Base-by-base conservation (phyloP, 2,329 filamentous ascomycete species). In the Trichophyton verrucosum region DNA sequence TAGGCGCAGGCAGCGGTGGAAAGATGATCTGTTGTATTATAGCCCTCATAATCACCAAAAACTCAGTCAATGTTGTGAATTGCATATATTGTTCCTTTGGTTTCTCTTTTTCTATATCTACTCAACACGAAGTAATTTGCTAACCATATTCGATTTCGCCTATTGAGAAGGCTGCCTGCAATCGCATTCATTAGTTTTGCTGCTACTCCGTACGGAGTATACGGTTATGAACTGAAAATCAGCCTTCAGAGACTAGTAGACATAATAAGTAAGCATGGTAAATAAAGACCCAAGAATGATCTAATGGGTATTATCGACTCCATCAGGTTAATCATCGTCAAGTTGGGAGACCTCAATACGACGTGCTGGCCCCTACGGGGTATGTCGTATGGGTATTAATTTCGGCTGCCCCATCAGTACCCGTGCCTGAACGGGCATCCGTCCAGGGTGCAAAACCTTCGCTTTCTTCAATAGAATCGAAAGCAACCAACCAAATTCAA, bases 21-120 rank as follows among this genome's bases (percentile, higher is more conserved):
- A 55, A 36, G 49, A 55, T 53, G 24, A 27, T 36, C 27, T 55
- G 49, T 17, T 55, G 49, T 55, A 55, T 55, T 55, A 55, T 55
- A 55, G 27, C 17, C 13, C 30, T 24, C 49, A 24, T 36, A 55
- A 33, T 33, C 27, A 55, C 49, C 20, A 36, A 55, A 55, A 55
- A 33, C 15, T 55, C 15, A 36, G 49, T n/a, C 30, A 27, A 36
- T 27, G 27, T 36, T 24, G n/a, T 33, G 30, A 49, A 27, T 49
- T 24, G 13, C 22, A 3, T 49, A 24, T 6, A 30, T 30, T 30
- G 6, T 30, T 30, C 27, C 6, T 30, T 30, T 7, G 27, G 7
- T 30, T 27, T 27, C 5, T 30, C 5, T 20, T 53, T 17, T 17
- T 33, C 17, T 33, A 22, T 7, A 6, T 30, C 6, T 30, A 30